Base-by-base conservation (phyloP, 306 rosid species). In the Clitoria ternatea region DNA sequence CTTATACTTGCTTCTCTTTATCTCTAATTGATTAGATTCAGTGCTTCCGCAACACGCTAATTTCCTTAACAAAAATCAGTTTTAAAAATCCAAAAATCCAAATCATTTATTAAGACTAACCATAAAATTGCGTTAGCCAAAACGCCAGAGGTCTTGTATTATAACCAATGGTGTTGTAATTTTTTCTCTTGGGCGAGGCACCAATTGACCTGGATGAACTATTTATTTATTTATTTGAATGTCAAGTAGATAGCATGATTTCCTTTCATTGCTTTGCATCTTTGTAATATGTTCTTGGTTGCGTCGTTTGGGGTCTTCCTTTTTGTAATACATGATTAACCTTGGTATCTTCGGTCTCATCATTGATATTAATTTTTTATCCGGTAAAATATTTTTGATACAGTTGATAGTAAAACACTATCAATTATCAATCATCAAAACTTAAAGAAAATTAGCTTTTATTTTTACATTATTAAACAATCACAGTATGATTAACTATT, bases 121-220 rank as follows among this genome's bases (percentile, higher is more conserved):
- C 22, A 13, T 13, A 10, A 13, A 32, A 36, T 60, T 42, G 55
- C 20, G 30, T 36, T 33, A 32, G 73, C 42, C 6, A 33, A 32
- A 24, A 17, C 12, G 61, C 18, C 10, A 13, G 33, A 19, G 49
- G 22, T 49, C 39, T 50, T 48, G 12, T 3, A 18, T 7, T 18
- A 43, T 42, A 70, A 59, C 19, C 20, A 29, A 3, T 37, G 23
- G 3, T 55, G 11, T 18, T 32, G 30, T 75, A 42, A 24, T 24
- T 37, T 48, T 57, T 49, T 49, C 36, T 24, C 35, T 48, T 26
- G 52, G 40, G 33, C 69, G 76, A 15, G 54, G n/a, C 24, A 48
- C 19, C n/a, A 49, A 9, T 49, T 60, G 76, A 50, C 48, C 57
- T 61, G 60, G 53, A 66, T 17, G 47, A 44, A 63, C 44, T 73